Conservation (phyloP, 164 flowering plant genomes). For the Brasenia schreberi region DNA sequence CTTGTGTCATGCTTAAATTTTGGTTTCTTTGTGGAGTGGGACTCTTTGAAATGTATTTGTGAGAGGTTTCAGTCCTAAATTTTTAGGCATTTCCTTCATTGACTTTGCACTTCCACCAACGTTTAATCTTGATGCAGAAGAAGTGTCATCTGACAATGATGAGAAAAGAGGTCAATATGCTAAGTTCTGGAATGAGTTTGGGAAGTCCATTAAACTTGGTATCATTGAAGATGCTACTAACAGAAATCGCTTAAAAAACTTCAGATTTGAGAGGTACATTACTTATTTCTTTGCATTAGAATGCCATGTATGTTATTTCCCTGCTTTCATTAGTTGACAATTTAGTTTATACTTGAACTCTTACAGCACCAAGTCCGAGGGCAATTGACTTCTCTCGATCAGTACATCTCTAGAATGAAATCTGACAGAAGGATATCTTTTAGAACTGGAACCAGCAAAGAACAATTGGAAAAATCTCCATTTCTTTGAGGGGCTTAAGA, state of each 20-base stretch:
- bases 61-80: not conserved
- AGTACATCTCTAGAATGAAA: constrained; percentile 94
- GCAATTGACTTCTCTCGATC: constrained; percentile 80
- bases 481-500: constrained; percentile 92
- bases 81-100: not conserved
- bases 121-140: not conserved
- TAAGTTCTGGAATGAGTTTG: constrained; percentile 96
- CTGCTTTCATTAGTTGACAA: not conserved
- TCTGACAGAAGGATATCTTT: constrained; percentile 86
- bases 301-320: not conserved
- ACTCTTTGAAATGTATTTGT: too few species aligned
- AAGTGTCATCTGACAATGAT: constrained; percentile 49
- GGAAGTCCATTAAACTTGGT: constrained; percentile 92
- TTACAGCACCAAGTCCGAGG: constrained; percentile 76
- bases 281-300: not conserved
- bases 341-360: not conserved
- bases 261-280: constrained; percentile 77
- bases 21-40: too few species aligned
- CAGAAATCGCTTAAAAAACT: constrained; percentile 93
- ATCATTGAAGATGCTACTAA: constrained; percentile 93
- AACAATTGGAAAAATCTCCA: constrained; percentile 88
- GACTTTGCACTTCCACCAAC: not conserved
- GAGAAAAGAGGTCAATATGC: constrained; percentile 89
- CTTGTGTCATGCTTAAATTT: too few species aligned
- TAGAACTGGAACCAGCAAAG: constrained; percentile 93